phyloP scores from a whole-genome alignment of 495 filamentous ascomycete species.

The Neohortaea acidophila region DNA sequence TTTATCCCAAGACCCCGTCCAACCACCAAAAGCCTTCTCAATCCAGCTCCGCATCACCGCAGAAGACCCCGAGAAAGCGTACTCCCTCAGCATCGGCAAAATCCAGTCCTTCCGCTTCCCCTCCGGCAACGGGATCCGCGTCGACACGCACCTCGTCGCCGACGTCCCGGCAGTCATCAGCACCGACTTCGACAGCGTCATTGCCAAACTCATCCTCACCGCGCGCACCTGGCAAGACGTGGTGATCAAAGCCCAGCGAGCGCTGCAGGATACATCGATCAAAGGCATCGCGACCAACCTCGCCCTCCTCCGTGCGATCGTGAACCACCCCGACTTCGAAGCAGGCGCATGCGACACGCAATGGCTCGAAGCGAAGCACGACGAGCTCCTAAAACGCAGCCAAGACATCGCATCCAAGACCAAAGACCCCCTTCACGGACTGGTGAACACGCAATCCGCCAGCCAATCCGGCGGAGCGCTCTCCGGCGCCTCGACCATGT shows the following conservation, averaged over 20 bases:
- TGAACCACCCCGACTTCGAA: conserved; percentile 34
- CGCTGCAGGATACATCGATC: conserved; percentile 38
- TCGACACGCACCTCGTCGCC: conserved; percentile 38
- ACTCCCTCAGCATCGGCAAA: conserved; percentile 43
- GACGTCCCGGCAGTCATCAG: conserved; percentile 32
- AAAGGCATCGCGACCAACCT: conserved; percentile 43
- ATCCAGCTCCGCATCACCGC: conserved; percentile 45
- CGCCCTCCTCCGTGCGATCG: conserved; percentile 37
- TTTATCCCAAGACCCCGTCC: conserved; percentile 15
- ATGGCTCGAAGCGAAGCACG: conserved; percentile 40
- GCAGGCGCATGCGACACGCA: conserved; percentile 36
- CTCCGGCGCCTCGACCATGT: conserved; percentile 4
- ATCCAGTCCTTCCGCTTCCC: conserved; percentile 38
- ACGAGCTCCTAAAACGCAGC: conserved; percentile 27
- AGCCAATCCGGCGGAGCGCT: conserved; percentile 4
- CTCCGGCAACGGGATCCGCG: conserved; percentile 38
- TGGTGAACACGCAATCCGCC: conserved; percentile 9
- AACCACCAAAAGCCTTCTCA: conserved; percentile 29
- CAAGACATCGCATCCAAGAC: conserved; percentile 9
- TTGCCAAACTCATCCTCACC: conserved; percentile 49
- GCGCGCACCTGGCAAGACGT: conserved; percentile 36
- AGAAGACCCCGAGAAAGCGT: conserved; percentile 38
- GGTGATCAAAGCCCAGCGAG: conserved; percentile 37
- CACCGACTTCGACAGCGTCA: conserved; percentile 42
- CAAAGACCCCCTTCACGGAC: conserved; percentile 8